Evolutionary conservation across 1,284 basidiomycete species (phyloP), one percentile per base, ranked within the genome.

Genomic region (Tilletia indica): DNA sequence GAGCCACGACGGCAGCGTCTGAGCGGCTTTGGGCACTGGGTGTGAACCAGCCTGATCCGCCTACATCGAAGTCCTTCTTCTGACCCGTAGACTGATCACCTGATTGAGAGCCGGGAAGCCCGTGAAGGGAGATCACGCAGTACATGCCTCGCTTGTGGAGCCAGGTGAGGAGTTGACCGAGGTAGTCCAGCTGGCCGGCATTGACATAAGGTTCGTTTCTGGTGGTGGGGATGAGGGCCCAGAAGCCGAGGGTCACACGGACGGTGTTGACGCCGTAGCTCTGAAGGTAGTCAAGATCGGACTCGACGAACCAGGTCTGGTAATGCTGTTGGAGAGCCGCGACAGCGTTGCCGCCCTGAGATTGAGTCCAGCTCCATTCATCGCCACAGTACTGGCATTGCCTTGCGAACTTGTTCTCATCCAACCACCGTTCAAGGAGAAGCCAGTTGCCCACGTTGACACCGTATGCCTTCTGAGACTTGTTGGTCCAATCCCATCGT

Each of bases 91-190:
- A 80, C 73, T 83, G 82, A 70, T 83, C 82, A 58, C 81, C 81
- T 67, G 81, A 82, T 74, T 86, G 86, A n/a, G 81, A 83, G 54
- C 86, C 86, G n/a, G 86, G 86, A 68, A 86, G 76, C 39, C 85
- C 86, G 77, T 86, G 86, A 42, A 86, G 74, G 71, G 86, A 86
- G 64, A 86, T 78, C 72, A 86, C 75, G 48, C 84, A 82, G 73
- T 86, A 86, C 80, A 86, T 86, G 68, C 78, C 77, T 45, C 85
- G 82, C 21, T 73, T 72, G 74, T 85, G 82, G 78, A 79, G 77
- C 82, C 81, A 84, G 67, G 74, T 68, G 69, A 80, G 74, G 72
- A 79, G 73, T 73, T 77, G 76, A 67, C 77, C 70, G 63, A 83
- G 72, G 69, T 79, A 76, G 63, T 78, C 75, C 8, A 73, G 68